Conservation (phyloP, 208 protist species). For the Jaenimonas drosophilae region DNA sequence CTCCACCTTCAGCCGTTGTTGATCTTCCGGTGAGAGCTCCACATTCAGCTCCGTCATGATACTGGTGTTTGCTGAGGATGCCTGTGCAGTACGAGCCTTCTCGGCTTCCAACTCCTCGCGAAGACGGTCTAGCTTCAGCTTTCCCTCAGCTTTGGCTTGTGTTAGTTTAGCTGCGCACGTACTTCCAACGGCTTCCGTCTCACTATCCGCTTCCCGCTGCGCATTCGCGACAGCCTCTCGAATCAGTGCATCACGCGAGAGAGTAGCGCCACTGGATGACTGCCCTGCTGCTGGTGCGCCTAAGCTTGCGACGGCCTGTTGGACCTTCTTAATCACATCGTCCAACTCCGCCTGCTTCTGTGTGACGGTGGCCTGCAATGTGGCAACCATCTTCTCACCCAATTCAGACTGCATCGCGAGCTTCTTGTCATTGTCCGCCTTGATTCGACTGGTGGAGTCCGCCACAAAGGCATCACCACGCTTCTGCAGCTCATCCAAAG, state of each 20-base stretch:
- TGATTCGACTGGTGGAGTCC: conserved; percentile 3
- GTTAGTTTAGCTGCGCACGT: neutral
- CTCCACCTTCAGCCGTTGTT: too few relatives aligned
- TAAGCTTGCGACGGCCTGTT: neutral
- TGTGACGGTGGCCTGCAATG: conserved; percentile 7
- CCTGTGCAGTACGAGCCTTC: too few relatives aligned
- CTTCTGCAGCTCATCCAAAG: conserved; percentile 2
- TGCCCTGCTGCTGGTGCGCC: neutral
- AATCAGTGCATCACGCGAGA: too few relatives aligned
- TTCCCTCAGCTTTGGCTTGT: neutral
- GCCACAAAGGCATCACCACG: conserved; percentile 1
- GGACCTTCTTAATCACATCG: conserved; percentile 4
- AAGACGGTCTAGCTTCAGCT: neutral
- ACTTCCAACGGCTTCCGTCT: neutral
- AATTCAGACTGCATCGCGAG: conserved; percentile 3
- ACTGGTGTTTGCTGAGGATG: too few relatives aligned
- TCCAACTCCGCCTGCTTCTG: conserved; percentile 7
- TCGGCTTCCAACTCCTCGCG: too few relatives aligned
- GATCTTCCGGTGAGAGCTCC: too few relatives aligned
- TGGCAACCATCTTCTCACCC: conserved; percentile 9
- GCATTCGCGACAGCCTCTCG: conserved; percentile 1
- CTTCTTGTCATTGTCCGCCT: conserved; percentile 7
- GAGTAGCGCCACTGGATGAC: neutral
- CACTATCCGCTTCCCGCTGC: neutral
- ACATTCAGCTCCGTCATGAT: too few relatives aligned